Percentiles rank a stretch among this genome's conserved stretches.
phyloP scores from a whole-genome alignment of 495 filamentous ascomycete species.

The Penicillium lividum region DNA sequence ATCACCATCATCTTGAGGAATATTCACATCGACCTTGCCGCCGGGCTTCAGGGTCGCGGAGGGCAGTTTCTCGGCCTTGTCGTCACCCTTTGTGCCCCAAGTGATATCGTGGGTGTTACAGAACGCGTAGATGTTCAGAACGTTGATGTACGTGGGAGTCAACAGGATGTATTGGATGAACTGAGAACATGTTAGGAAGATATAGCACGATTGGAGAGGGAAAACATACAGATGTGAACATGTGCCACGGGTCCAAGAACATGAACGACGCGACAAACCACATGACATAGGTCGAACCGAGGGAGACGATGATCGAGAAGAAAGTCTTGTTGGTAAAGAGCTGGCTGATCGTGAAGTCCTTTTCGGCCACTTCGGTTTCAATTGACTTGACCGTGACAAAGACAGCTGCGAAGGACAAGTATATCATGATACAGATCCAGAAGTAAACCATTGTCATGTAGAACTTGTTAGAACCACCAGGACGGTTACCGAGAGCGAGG shows the following conservation, averaged over 20 bases:
- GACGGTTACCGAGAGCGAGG: constrained; percentile 90
- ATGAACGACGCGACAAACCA: constrained; percentile 90
- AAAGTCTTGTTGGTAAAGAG: constrained; percentile 87
- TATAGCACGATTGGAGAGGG: background rate
- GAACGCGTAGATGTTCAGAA: constrained; percentile 96
- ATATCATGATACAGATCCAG: constrained; percentile 94
- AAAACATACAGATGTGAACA: constrained; percentile 74
- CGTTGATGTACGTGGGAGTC: constrained; percentile 93
- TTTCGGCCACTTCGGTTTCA: constrained; percentile 57
- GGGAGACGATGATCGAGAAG: constrained; percentile 89
- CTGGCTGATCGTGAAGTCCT: constrained; percentile 62
- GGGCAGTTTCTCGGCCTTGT: constrained; percentile 80
- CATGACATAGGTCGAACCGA: constrained; percentile 89
- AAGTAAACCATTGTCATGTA: constrained; percentile 98
- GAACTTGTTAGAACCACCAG: constrained; percentile 87
- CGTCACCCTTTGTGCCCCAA: constrained; percentile 96
- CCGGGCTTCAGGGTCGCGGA: constrained; percentile 81
- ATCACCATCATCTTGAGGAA: constrained; percentile 82
- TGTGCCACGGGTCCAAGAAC: constrained; percentile 99
- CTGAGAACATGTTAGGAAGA: constrained; percentile 30
- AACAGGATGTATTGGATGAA: constrained; percentile 96
- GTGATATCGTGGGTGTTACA: constrained; percentile 98
- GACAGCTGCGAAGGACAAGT: constrained; percentile 90
- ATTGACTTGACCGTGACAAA: constrained; percentile 93
- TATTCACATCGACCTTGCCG: constrained; percentile 90